Base-by-base conservation (phyloP, 2,329 filamentous ascomycete species). In the Elsinoe australis region DNA sequence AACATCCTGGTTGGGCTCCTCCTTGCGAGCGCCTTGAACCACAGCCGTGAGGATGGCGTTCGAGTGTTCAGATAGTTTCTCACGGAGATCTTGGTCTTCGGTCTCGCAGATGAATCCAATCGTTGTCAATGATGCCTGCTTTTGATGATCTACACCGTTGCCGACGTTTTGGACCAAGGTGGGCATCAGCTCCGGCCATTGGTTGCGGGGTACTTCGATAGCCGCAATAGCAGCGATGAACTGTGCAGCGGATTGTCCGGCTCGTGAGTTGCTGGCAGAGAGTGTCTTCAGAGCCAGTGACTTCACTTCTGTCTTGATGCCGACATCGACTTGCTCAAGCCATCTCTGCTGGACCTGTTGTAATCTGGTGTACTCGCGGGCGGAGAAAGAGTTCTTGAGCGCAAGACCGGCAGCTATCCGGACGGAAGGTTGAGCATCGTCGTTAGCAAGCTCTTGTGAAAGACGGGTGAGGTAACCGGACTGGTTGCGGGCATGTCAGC, bases 101-200 rank as follows among this genome's bases (percentile, higher is more conserved):
- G 85, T 90, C 68, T 98, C 92, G 76, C 92, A 98, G 60, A 98
- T 90, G 71, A 92, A 98, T 58, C 92, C 92, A 67, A 98, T 95
- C n/a, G 90, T 84, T 50, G 87, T 90, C 61, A 98, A 73, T 35
- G 90, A 96, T 33, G 89, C 78, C 72, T 95, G 89, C 75, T 96
- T 98, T 66, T 94, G 81, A 69, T 88, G 81, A 63, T 89, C 84
- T 60, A 76, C 79, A 56, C 90, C 92, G 56, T 82, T 80, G 65
- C 86, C 90, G 56, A 98, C 89, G 67, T 92, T 95, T 67, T 90
- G 85, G 56, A 98, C 92, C 57, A 98, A 76, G 26, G 78, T 79
- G 53, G 80, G 75, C 85, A 98, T 89, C 57, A 98, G 75, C 66
- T 96, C 88, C 47, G 80, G 79, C 92, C 92, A 98, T 74, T 95